Conservation (phyloP, 2,329 filamentous ascomycete species). For the Alternaria incomplexa region DNA sequence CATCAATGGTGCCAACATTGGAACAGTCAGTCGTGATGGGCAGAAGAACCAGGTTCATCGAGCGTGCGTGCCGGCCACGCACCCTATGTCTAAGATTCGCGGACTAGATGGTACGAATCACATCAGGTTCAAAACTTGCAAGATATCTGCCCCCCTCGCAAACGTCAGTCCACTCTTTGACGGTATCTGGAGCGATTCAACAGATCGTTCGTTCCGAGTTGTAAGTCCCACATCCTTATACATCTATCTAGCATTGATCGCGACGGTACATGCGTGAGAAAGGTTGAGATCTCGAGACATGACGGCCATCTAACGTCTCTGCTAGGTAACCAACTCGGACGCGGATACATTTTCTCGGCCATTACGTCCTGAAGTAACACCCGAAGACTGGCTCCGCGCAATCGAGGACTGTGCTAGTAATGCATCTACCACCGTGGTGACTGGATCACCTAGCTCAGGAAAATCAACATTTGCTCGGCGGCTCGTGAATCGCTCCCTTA, state of each 20-base stretch:
- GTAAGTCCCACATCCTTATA: conserved; percentile 1
- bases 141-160: conserved; percentile 61
- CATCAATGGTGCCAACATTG: conserved; percentile 69
- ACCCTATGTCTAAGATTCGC: conserved; percentile 70
- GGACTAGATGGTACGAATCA: conserved; percentile 60
- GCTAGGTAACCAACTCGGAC: conserved; percentile 36
- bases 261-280: not conserved
- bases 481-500: conserved; percentile 71
- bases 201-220: conserved; percentile 36
- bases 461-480: conserved; percentile 77
- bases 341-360: conserved; percentile 34
- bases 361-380: conserved; percentile 57
- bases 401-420: conserved; percentile 43
- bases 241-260: not conserved
- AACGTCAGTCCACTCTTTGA: conserved; percentile 70
- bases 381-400: conserved; percentile 63
- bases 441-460: conserved; percentile 74
- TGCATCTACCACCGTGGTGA: conserved; percentile 62
- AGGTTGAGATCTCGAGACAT: not conserved
- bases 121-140: conserved; percentile 55
- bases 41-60: conserved; percentile 45
- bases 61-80: conserved; percentile 71
- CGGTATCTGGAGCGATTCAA: conserved; percentile 66
- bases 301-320: not conserved
- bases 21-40: conserved; percentile 44